These are phyloP conservation scores for Conoideocrella luteorostrata DNA, from an alignment of 2,329 filamentous ascomycete species.

Conservation along the genomic window DNA sequence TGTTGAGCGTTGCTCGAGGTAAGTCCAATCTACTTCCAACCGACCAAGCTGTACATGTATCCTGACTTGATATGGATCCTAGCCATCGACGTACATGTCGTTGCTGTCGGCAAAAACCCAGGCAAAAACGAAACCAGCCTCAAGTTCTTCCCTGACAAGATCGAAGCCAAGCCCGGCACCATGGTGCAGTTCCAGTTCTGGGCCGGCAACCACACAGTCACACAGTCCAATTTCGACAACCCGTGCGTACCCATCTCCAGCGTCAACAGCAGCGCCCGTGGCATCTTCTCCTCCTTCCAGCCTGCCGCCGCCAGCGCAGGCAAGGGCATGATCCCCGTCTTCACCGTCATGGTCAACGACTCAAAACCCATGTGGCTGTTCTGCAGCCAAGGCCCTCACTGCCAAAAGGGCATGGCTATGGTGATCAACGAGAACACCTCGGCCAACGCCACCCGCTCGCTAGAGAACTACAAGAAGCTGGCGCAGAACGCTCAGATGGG, in stretches of 20 bases:
- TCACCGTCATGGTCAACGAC: slow-evolving; percentile 63
- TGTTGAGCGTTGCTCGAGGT: slow-evolving; percentile 43
- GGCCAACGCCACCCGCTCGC: slow-evolving; percentile 45
- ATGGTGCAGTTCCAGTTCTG: slow-evolving; percentile 64
- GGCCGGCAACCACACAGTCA: slow-evolving; percentile 69
- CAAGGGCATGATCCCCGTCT: slow-evolving; percentile 54
- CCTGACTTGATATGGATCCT: too few relatives aligned
- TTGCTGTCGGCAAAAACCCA: slow-evolving; percentile 52
- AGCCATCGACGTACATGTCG: slow-evolving; percentile 49
- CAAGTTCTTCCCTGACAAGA: slow-evolving; percentile 58
- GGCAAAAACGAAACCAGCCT: slow-evolving; percentile 44
- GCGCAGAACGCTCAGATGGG: slow-evolving; percentile 24
- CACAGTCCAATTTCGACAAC: slow-evolving; percentile 66
- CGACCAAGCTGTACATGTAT: too few relatives aligned
- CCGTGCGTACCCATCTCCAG: slow-evolving; percentile 59
- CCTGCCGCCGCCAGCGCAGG: slow-evolving; percentile 48
- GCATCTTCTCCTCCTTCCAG: slow-evolving; percentile 64
- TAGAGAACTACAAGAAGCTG: slow-evolving; percentile 40
- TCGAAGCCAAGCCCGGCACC: slow-evolving; percentile 56
- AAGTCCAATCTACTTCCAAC: slow-evolving; percentile 14
- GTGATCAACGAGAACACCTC: slow-evolving; percentile 64
- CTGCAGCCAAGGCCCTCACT: slow-evolving; percentile 70
- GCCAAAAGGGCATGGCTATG: slow-evolving; percentile 67
- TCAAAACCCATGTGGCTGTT: slow-evolving; percentile 71
- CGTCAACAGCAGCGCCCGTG: slow-evolving; percentile 44